Evolutionary conservation across 1,139 yeast genomes (phyloP), one percentile per base, ranked within the genome.

Genomic region (Diutina scorzettiae): DNA sequence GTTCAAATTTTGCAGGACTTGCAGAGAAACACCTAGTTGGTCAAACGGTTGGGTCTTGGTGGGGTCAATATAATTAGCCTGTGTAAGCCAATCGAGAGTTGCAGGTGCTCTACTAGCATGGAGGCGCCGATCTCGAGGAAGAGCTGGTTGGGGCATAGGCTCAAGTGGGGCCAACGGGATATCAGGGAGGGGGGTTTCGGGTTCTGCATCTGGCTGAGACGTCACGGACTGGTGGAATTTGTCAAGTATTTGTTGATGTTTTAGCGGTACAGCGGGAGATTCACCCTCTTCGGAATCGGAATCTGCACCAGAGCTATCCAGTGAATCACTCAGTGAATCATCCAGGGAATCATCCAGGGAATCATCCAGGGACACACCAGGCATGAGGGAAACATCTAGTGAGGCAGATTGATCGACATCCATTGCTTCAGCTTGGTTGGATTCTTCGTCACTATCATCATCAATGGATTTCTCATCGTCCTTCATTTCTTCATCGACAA

Each of bases 131-230:
- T 78, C 81, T 50, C 67, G 59, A 3, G 82, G 82, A 29, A 77
- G 62, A 39, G 64, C 76, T 0, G 93, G 94, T 57, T 86, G 95
- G 1, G 96, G 96, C 42, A 89, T 63, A 11, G 96, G 95, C 3
- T 71, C 80, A 40, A 89, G 65, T 18, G 39, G 39, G 1, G 14
- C 17, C 19, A 23, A 23, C 11, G 23, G 27, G 4, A 34, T 19
- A 16, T 8, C n/a, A 8, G 24, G 25, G n/a, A 14, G 4, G 4
- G 19, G 1, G 3, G 12, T 18, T 4, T 21, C 27, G 11, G 27
- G 27, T 2, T 33, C 37, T 4, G 25, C n/a, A 9, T 28, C 14
- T 9, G 33, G 12, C 4, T 19, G 23, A 3, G 3, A 28, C 3
- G 39, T 19, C n/a, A 23, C 28, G 12, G 39, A 23, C 16, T 34